Conservation (phyloP, 495 filamentous ascomycete species). For the Penicillium herquei region DNA sequence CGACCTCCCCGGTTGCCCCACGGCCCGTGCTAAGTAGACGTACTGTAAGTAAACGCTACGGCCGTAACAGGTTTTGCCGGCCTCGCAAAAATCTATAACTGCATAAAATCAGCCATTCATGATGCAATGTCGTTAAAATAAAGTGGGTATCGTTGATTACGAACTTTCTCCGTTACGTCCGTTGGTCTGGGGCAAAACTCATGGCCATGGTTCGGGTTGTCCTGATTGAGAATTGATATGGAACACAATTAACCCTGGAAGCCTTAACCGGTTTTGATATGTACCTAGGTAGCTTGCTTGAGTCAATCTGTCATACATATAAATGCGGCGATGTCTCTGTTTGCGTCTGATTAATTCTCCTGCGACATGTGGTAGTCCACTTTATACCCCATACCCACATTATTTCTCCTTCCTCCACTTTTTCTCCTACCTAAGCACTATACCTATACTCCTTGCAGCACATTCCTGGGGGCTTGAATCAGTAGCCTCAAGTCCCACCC, state of each 20-base stretch:
- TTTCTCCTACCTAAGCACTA: background rate
- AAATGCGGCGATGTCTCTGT: background rate
- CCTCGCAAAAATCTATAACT: background rate
- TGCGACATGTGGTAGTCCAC: background rate
- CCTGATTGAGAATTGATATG: background rate
- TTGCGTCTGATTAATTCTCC: background rate
- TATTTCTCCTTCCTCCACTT: background rate
- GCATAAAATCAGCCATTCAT: background rate
- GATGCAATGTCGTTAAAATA: background rate
- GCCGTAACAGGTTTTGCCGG: slow-evolving; percentile 13
- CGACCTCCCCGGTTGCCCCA: slow-evolving; percentile 5
- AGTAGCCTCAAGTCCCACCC: background rate
- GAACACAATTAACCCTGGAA: background rate
- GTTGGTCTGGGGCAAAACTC: background rate
- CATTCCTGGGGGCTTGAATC: too few relatives aligned
- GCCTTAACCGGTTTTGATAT: background rate
- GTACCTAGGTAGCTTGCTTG: background rate
- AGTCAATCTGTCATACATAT: slow-evolving; percentile 5
- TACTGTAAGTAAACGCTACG: background rate
- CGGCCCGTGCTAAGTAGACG: background rate
- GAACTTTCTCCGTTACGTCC: background rate
- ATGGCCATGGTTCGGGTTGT: background rate
- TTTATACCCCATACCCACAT: slow-evolving; percentile 4
- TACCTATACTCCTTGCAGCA: background rate
- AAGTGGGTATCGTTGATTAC: background rate